Evolutionary conservation across 2,329 filamentous ascomycete species (phyloP).

Genomic region (Ceratocystis alfenasii): DNA sequence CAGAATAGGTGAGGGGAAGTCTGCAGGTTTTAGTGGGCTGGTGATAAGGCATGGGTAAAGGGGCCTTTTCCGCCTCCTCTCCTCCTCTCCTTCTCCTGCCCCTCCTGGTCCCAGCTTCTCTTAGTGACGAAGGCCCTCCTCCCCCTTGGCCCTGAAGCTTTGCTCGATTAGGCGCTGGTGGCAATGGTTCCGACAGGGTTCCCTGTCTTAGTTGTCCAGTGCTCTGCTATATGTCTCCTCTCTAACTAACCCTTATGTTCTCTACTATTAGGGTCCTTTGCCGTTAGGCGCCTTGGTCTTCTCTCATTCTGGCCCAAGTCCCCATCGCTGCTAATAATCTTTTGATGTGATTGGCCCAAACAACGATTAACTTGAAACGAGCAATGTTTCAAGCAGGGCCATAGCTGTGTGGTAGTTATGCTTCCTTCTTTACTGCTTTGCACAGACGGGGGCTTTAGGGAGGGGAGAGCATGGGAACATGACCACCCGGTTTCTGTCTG

Average conservation of each 20-base stretch:
- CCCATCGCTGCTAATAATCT: background rate
- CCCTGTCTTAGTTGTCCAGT: background rate
- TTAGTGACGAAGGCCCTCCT: too few species aligned
- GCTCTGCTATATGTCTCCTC: too few species aligned
- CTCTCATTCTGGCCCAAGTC: background rate
- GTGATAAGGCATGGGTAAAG: too few species aligned
- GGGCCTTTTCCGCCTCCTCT: background rate
- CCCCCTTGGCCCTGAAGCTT: background rate
- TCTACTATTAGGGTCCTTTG: background rate
- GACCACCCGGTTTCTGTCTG: background rate
- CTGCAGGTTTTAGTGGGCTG: too few species aligned
- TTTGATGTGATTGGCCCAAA: background rate
- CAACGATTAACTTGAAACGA: conserved; percentile 2
- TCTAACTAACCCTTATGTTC: too few species aligned
- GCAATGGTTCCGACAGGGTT: background rate
- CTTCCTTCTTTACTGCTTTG: background rate
- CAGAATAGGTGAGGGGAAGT: background rate
- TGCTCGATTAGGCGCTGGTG: background rate
- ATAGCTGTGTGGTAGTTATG: conserved; percentile 3
- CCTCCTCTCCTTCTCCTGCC: background rate
- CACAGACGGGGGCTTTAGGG: background rate
- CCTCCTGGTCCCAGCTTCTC: background rate
- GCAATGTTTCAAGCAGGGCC: conserved; percentile 1
- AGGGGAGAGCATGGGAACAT: background rate
- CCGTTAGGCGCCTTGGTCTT: background rate